Conservation (phyloP, 352 stramenopile genomes). For the Pythium rhizo-oryzae region DNA sequence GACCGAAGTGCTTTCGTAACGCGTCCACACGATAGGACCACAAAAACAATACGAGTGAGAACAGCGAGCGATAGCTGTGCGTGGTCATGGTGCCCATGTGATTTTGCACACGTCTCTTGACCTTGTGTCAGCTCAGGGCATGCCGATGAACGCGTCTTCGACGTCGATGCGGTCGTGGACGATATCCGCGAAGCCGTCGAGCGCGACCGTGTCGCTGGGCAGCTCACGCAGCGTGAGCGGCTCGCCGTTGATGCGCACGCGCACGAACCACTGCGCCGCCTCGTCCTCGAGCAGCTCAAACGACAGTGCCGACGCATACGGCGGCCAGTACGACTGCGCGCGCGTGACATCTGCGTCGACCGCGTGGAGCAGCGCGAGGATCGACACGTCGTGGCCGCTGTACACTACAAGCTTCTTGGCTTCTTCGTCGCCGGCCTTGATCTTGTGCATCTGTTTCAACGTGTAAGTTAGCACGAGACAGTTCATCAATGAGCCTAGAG, state of each 20-base stretch:
- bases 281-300: constrained; percentile 75
- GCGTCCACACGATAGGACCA: no score
- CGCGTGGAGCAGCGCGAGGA: constrained; percentile 76
- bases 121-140: no score
- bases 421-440: constrained; percentile 27
- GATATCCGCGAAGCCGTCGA: constrained; percentile 48
- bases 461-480: background rate
- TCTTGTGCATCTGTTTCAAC: constrained; percentile 21
- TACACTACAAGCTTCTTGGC: constrained; percentile 72
- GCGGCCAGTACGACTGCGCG: constrained; percentile 65
- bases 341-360: constrained; percentile 49
- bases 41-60: no score
- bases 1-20: no score
- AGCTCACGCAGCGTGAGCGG: constrained; percentile 34
- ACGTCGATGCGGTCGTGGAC: constrained; percentile 48
- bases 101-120: no score
- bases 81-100: no score
- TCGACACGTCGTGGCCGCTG: constrained; percentile 81
- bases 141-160: constrained; percentile 17
- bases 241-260: constrained; percentile 52
- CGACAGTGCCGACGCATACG: constrained; percentile 67
- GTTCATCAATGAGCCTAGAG: background rate
- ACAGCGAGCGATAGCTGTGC: no score
- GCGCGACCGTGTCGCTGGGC: constrained; percentile 6
- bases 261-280: constrained; percentile 55